Conservation (phyloP, 2,329 filamentous ascomycete genomes). For the Xylaria sp. region DNA sequence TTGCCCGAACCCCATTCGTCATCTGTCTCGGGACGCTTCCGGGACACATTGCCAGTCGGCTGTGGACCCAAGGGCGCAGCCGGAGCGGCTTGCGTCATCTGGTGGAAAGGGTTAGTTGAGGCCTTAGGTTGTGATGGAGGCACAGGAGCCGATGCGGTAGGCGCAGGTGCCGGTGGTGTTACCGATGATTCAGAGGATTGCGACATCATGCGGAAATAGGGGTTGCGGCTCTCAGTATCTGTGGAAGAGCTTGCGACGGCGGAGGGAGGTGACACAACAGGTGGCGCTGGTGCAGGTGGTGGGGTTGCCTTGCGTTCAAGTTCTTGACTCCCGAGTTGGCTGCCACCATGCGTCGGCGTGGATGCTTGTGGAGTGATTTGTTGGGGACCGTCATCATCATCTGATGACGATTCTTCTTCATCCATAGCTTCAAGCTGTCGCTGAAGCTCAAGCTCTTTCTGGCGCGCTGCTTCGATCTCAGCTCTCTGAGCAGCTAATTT, state of each 20-base stretch:
- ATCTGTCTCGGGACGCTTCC: conserved; percentile 63
- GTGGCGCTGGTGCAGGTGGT: conserved; percentile 59
- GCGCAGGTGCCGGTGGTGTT: conserved; percentile 53
- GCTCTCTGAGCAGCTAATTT: conserved; percentile 85
- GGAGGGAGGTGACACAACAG: conserved; percentile 61
- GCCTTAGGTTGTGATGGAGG: conserved; percentile 59
- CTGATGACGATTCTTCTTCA: conserved; percentile 79
- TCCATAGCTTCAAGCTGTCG: conserved; percentile 81
- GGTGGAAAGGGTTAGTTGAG: conserved; percentile 97
- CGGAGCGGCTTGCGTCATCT: conserved; percentile 71
- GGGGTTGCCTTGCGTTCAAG: conserved; percentile 63
- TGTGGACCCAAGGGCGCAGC: conserved; percentile 53
- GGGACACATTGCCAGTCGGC: conserved; percentile 62
- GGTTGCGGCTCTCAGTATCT: conserved; percentile 88
- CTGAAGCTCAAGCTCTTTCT: conserved; percentile 89
- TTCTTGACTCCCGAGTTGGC: conserved; percentile 64
- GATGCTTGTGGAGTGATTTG: conserved; percentile 73
- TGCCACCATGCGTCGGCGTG: conserved; percentile 64
- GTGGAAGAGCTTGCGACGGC: conserved; percentile 64
- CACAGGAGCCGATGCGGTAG: conserved; percentile 56
- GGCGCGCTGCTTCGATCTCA: conserved; percentile 90
- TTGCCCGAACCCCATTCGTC: conserved; percentile 89
- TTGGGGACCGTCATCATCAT: conserved; percentile 81
- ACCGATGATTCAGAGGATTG: conserved; percentile 69
- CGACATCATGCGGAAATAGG: conserved; percentile 90